Base-by-base conservation (phyloP, 1,284 basidiomycete genomes). In the Cutaneotrichosporon cavernicola region DNA sequence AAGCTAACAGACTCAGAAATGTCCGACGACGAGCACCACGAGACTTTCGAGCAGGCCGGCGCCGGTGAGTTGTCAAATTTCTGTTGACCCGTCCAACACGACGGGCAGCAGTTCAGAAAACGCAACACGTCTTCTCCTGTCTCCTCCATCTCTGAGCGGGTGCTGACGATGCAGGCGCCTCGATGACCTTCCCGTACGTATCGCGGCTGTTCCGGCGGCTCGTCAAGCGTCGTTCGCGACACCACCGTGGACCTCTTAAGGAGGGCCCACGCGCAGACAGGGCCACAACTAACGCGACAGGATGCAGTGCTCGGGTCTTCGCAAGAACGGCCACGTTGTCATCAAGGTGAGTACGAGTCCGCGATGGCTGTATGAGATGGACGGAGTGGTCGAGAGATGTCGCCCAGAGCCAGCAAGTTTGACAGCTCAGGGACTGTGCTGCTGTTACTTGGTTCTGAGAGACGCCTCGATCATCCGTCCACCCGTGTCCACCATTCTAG, bases 261-360 rank as follows among this genome's bases (percentile, higher is more conserved):
- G n/a, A 55, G 52, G 31, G 31, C 26, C 34, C n/a, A 21, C 26
- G 56, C 51, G 72, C 56, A 66, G 72, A 63, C 64, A 72, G 61
- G 38, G 60, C 13, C 32, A 56, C 59, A 13, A 31, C 64, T 60
- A 16, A 53, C 52, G 30, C 55, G 7, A 40, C 36, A 56, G 73
- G 76, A 92, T 90, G 90, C 93, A 97, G 86, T 98, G 97, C 85
- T 99, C 96, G 81, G 93, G 94, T 76, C 90, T 99, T 73, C 90
- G 86, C 76, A 87, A 87, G 85, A 84, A 83, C 85, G 95, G 96
- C 61, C 92, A 96, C 85, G 96, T 99, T 81, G 90, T 96, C 80
- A 98, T 99, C 85, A 97, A 98, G 87, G 64, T 64, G 56, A 60
- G 63, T 52, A 32, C 47, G 49, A 50, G 22, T 52, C 22, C 14